Percentiles rank a stretch among this genome's conserved stretches.
These are phyloP conservation scores for Sophora flavescens DNA, from an alignment of 306 rosid genomes.

Conservation along the genomic window DNA sequence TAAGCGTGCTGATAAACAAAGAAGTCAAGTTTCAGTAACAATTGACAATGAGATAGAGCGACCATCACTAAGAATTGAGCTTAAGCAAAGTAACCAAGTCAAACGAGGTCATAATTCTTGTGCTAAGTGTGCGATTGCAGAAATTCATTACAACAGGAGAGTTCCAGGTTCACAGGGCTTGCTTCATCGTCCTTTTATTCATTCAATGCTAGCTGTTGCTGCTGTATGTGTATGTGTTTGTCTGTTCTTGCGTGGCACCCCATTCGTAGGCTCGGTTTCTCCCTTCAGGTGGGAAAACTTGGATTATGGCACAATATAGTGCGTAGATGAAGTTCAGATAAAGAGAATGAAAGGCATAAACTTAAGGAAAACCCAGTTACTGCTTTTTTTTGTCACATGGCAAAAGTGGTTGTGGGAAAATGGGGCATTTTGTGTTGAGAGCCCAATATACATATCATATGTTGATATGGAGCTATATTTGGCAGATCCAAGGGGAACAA, in stretches of 20 bases:
- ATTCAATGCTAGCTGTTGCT: constrained; percentile 84
- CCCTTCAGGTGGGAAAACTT: constrained; percentile 92
- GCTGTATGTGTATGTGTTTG: constrained; percentile 97
- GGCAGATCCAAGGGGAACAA: constrained; percentile 21
- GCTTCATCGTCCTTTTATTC: constrained; percentile 77
- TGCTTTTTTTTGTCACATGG: constrained; percentile 23
- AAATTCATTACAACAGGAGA: constrained; percentile 54
- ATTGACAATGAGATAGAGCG: constrained; percentile 61
- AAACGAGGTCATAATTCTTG: constrained; percentile 64
- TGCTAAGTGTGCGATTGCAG: constrained; percentile 68
- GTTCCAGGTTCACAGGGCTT: constrained; percentile 69
- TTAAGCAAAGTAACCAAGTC: constrained; percentile 39
- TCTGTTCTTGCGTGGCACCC: constrained; percentile 78
- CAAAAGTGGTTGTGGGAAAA: constrained; percentile 31
- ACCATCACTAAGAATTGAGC: constrained; percentile 49
- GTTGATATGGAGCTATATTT: constrained; percentile 32
- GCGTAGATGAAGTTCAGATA: constrained; percentile 37
- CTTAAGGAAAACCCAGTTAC: neutral
- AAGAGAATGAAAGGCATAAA: constrained; percentile 31
- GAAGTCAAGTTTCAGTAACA: constrained; percentile 67
- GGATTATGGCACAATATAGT: constrained; percentile 71
- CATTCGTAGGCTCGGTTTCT: constrained; percentile 71
- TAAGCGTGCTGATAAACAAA: constrained; percentile 67
- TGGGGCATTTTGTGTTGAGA: constrained; percentile 50
- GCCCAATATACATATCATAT: constrained; percentile 40